Evolutionary conservation across 2,329 filamentous ascomycete species (phyloP).

Genomic region (Gnomoniopsis smithogilvyi): DNA sequence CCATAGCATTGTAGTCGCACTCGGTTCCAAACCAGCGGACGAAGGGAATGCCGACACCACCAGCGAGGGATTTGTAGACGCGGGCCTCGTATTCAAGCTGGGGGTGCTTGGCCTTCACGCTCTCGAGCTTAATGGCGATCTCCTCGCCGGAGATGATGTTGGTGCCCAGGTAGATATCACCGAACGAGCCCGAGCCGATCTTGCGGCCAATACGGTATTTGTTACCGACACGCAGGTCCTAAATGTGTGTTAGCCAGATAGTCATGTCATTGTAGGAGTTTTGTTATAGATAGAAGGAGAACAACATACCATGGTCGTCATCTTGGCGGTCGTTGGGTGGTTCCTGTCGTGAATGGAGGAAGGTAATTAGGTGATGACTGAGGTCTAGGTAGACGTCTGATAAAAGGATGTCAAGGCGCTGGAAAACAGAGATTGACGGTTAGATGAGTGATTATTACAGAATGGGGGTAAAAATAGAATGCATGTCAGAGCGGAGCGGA

Average conservation of each 20-base stretch:
- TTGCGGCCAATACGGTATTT: conserved; percentile 99
- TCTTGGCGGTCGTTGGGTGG: conserved; percentile 27
- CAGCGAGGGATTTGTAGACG: conserved; percentile 85
- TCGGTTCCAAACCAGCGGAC: conserved; percentile 99
- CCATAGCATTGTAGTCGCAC: conserved; percentile 99
- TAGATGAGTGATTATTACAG: neutral
- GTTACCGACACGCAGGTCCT: conserved; percentile 99
- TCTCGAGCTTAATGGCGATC: conserved; percentile 99
- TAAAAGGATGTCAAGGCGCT: neutral
- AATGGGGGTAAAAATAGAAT: neutral
- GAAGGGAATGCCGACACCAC: conserved; percentile 96
- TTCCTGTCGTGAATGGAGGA: conserved; percentile 18
- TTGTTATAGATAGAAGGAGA: neutral
- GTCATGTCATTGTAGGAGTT: neutral
- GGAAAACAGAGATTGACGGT: neutral
- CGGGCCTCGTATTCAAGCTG: conserved; percentile 98
- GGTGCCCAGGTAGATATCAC: conserved; percentile 97
- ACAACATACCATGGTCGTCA: conserved; percentile 51
- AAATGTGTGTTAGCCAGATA: conserved; percentile 17
- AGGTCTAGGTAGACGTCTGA: neutral
- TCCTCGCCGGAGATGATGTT: conserved; percentile 99
- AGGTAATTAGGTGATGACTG: conserved; percentile 15
- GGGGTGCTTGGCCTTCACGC: conserved; percentile 98
- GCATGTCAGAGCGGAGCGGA: neutral
- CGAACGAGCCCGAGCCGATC: conserved; percentile 96